phyloP scores from a whole-genome alignment of 441 rosid species.

The Pelargonium myrrhifolium region DNA sequence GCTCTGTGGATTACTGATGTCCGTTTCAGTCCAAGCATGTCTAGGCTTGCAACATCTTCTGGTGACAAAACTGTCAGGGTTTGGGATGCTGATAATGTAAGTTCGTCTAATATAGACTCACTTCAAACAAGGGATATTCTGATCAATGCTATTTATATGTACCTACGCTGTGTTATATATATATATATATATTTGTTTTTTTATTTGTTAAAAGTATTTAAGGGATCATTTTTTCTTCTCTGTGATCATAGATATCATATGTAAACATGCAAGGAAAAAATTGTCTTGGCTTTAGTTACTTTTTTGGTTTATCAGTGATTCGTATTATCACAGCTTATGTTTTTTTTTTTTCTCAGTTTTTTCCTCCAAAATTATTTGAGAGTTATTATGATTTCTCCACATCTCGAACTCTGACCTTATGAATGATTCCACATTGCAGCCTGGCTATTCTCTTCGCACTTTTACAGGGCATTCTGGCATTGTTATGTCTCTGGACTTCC shows the following conservation, averaged over 20 bases:
- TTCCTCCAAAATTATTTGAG: background rate
- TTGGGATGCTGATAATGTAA: slow-evolving; percentile 91
- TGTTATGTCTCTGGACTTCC: slow-evolving; percentile 87
- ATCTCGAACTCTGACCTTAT: too few species aligned
- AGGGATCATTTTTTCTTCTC: background rate
- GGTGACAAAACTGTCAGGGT: slow-evolving; percentile 89
- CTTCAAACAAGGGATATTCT: background rate
- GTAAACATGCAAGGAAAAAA: background rate
- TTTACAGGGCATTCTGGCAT: slow-evolving; percentile 69
- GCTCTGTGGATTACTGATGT: slow-evolving; percentile 65
- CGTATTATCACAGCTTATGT: background rate
- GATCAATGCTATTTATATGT: background rate
- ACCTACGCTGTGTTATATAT: slow-evolving; percentile 6
- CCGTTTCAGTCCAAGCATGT: slow-evolving; percentile 82
- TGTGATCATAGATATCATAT: too few species aligned
- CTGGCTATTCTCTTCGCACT: slow-evolving; percentile 61
- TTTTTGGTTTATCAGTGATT: background rate
- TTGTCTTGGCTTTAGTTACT: background rate
- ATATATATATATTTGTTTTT: background rate
- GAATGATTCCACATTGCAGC: slow-evolving; percentile 40
- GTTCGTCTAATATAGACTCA: slow-evolving; percentile 10
- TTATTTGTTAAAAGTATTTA: too few species aligned
- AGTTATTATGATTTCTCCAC: too few species aligned
- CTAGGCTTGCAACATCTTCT: slow-evolving; percentile 88
- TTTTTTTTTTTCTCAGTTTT: background rate